Conservation (phyloP, 495 filamentous ascomycete genomes). For the Neurospora pannonica region DNA sequence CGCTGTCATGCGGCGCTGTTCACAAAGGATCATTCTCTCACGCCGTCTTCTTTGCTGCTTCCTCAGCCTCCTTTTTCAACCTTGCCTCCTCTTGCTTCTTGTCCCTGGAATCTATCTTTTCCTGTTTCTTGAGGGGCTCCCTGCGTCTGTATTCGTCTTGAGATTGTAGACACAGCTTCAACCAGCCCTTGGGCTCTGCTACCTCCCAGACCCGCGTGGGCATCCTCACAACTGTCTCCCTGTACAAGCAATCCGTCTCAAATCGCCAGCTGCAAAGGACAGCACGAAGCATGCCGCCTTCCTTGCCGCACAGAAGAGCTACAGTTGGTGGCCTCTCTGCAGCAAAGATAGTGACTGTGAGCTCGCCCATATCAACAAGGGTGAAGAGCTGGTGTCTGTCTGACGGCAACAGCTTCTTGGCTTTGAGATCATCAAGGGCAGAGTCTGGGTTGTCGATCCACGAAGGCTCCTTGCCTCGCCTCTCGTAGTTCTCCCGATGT, state of each 20-base stretch:
- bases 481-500: background rate
- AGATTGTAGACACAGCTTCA: background rate
- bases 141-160: background rate
- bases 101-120: background rate
- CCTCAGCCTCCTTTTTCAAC: background rate
- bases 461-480: background rate
- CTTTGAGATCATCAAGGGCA: background rate
- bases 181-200: background rate
- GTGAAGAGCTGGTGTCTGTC: conserved; percentile 18
- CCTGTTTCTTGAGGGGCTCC: background rate
- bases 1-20: background rate
- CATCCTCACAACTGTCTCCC: conserved; percentile 30
- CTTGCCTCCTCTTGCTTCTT: background rate
- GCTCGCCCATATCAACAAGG: conserved; percentile 28
- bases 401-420: conserved; percentile 5
- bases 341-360: conserved; percentile 27
- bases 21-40: background rate
- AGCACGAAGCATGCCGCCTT: conserved; percentile 33
- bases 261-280: conserved; percentile 29
- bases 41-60: background rate
- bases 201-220: conserved; percentile 9
- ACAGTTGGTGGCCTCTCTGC: conserved; percentile 23
- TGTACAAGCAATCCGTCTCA: conserved; percentile 17
- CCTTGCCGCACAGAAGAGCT: conserved; percentile 24
- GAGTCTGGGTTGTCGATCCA: background rate